These are phyloP conservation scores for Nothophoma quercina DNA, from an alignment of 2,329 filamentous ascomycete genomes.

Conservation along the genomic window DNA sequence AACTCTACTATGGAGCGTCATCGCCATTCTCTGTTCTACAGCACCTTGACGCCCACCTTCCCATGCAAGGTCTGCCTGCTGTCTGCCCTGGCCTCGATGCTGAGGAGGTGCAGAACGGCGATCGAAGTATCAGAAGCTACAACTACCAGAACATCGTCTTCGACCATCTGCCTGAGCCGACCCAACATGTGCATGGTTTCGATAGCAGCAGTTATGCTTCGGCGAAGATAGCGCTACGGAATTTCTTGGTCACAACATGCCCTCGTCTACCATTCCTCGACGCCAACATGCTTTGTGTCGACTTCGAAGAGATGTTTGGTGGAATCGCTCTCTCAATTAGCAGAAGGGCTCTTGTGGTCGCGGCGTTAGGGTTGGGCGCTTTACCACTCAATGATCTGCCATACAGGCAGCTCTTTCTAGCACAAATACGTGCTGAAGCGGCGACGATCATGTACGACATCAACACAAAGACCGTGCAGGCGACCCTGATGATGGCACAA, in stretches of 20 bases:
- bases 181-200: not conserved
- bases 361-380: slow-evolving; percentile 8
- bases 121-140: slow-evolving; percentile 13
- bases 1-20: slow-evolving; percentile 17
- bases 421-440: slow-evolving; percentile 9
- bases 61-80: slow-evolving; percentile 4
- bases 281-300: not conserved
- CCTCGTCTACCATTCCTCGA: slow-evolving; percentile 13
- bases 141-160: slow-evolving; percentile 18
- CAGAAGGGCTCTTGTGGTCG: slow-evolving; percentile 1
- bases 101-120: slow-evolving; percentile 9
- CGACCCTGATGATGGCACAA: slow-evolving; percentile 7
- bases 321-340: not conserved
- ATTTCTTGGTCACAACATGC: slow-evolving; percentile 12
- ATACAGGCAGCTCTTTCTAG: slow-evolving; percentile 1
- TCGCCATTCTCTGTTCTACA: slow-evolving; percentile 15
- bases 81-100: not conserved
- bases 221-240: slow-evolving; percentile 11
- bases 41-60: slow-evolving; percentile 16
- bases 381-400: slow-evolving; percentile 3
- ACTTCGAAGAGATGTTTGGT: slow-evolving; percentile 6
- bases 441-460: slow-evolving; percentile 12
- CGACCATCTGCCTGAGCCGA: slow-evolving; percentile 6
- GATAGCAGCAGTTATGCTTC: slow-evolving; percentile 4
- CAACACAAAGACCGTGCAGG: slow-evolving; percentile 9